These are phyloP conservation scores for Mimosa pudica DNA, from an alignment of 306 rosid genomes.

Conservation along the genomic window DNA sequence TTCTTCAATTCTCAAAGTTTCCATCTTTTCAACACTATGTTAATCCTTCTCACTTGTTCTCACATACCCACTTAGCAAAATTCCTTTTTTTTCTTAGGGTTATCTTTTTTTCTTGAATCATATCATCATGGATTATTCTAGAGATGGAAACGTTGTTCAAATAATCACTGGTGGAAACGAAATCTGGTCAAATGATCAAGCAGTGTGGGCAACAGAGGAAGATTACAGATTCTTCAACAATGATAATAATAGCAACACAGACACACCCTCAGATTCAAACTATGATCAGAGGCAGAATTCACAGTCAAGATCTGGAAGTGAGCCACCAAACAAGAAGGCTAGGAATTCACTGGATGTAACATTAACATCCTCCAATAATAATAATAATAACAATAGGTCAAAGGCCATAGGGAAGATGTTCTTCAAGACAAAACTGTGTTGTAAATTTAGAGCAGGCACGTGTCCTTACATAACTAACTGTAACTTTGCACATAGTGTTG, in stretches of 20 bases:
- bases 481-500: conserved; percentile 96
- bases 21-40: no score
- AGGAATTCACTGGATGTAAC: conserved; percentile 73
- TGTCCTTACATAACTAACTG: conserved; percentile 93
- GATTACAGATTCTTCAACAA: conserved; percentile 86
- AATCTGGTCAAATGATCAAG: conserved; percentile 74
- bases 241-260: conserved; percentile 32
- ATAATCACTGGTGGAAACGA: conserved; percentile 67
- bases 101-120: conserved; percentile 1
- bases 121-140: conserved; percentile 63
- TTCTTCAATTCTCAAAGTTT: no score
- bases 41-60: neutral
- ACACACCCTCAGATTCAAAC: conserved; percentile 72
- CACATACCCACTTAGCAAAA: conserved; percentile 7
- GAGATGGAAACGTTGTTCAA: conserved; percentile 83
- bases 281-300: conserved; percentile 67
- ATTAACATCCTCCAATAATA: conserved; percentile 26
- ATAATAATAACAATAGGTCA: conserved; percentile 42
- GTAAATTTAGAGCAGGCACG: conserved; percentile 89
- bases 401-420: conserved; percentile 97
- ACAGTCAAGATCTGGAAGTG: conserved; percentile 74
- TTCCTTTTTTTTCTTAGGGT: conserved; percentile 43
- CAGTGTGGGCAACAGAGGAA: conserved; percentile 96
- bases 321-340: conserved; percentile 82
- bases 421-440: conserved; percentile 96